Evolutionary conservation across 2,329 filamentous ascomycete genomes (phyloP).

Genomic region (Alternaria sp.): DNA sequence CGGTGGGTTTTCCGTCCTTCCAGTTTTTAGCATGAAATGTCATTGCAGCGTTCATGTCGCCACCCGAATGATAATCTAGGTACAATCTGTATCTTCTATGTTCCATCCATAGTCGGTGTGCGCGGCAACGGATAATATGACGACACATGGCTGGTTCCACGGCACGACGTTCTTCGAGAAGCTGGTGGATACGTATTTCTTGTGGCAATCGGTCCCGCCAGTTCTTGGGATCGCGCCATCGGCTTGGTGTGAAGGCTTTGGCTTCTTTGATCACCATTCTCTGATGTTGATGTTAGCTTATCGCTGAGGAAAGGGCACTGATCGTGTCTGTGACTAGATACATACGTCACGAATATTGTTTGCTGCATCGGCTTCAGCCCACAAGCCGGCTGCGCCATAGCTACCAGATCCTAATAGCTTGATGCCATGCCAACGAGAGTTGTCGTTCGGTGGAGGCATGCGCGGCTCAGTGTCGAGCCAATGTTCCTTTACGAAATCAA

Average conservation of each 20-base stretch:
- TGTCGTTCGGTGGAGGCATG: background rate
- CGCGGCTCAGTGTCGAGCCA: background rate
- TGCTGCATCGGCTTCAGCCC: background rate
- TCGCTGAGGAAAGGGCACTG: background rate
- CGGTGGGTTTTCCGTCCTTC: background rate
- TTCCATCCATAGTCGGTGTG: slow-evolving; percentile 17
- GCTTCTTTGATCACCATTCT: slow-evolving; percentile 15
- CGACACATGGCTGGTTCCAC: background rate
- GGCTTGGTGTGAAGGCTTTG: background rate
- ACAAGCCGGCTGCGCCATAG: background rate
- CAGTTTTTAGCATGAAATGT: background rate
- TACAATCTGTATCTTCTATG: slow-evolving; percentile 8
- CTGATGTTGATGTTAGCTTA: background rate
- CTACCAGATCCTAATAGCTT: background rate
- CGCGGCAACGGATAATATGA: slow-evolving; percentile 6
- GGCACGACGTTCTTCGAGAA: slow-evolving; percentile 4
- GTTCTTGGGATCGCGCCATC: slow-evolving; percentile 4
- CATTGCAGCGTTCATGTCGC: background rate
- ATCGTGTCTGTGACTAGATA: background rate
- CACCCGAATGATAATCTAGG: slow-evolving; percentile 2
- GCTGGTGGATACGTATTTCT: slow-evolving; percentile 13
- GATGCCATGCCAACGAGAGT: background rate
- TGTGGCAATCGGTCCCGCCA: slow-evolving; percentile 9
- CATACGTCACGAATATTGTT: background rate
- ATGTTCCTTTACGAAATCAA: background rate